Conservation (phyloP, 192 early-diverging fungal genomes). For the Linnemannia hyalina region DNA sequence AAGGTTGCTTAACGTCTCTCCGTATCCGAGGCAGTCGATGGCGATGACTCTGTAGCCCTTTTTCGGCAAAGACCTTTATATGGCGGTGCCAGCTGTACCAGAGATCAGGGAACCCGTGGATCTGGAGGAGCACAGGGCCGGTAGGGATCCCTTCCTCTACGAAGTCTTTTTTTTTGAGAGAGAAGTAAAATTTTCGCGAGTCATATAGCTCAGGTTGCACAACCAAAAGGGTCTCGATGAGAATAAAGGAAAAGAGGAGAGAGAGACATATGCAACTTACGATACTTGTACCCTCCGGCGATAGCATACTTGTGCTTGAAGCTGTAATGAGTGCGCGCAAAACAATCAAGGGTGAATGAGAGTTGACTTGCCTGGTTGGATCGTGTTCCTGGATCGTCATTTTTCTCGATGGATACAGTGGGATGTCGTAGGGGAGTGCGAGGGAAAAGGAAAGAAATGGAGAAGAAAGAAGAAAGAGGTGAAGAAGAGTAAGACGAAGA, state of each 20-base stretch:
- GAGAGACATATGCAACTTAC: not conserved
- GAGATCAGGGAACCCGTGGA: constrained; percentile 48
- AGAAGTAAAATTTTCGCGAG: not conserved
- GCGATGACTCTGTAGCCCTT: constrained; percentile 68
- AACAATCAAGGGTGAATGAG: too few relatives aligned
- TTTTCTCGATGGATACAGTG: not conserved
- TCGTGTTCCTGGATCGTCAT: not conserved
- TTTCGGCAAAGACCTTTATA: constrained; percentile 59
- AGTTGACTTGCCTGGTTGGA: not conserved
- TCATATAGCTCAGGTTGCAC: not conserved
- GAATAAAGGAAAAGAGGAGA: not conserved
- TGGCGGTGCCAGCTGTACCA: constrained; percentile 56
- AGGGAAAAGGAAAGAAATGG: not conserved
- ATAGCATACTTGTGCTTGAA: constrained; percentile 29
- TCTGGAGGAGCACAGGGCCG: constrained; percentile 15
- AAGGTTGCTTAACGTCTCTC: constrained; percentile 39
- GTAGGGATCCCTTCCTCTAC: constrained; percentile 37
- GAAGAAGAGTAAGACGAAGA: not conserved
- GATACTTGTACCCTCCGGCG: constrained; percentile 11
- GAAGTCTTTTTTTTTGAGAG: constrained; percentile 20
- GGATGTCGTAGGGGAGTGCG: not conserved
- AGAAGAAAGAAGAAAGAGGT: not conserved
- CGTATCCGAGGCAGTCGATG: constrained; percentile 63
- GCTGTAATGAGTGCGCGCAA: not conserved
- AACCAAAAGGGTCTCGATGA: not conserved